phyloP scores from a whole-genome alignment of 2,329 filamentous ascomycete species.

The Penicillium sp. region DNA sequence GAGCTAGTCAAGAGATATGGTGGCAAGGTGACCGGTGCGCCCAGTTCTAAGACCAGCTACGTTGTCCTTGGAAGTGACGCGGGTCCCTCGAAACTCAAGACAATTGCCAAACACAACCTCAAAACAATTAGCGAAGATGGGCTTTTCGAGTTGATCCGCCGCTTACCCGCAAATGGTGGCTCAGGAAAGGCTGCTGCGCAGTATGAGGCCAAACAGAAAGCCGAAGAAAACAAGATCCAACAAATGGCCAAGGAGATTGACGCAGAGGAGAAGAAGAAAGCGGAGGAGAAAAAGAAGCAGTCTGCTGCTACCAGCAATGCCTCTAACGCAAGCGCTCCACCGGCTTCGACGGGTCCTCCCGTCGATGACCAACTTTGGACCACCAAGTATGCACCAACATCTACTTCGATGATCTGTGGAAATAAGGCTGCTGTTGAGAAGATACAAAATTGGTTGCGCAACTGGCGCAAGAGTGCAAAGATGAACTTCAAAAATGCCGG shows the following conservation, averaged over 20 bases:
- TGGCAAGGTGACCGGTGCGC: constrained; percentile 80
- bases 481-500: constrained; percentile 80
- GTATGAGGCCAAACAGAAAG: constrained; percentile 77
- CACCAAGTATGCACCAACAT: constrained; percentile 87
- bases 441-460: constrained; percentile 81
- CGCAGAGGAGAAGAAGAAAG: constrained; percentile 64
- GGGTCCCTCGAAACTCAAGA: constrained; percentile 87
- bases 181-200: constrained; percentile 85
- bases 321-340: constrained; percentile 30
- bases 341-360: constrained; percentile 47
- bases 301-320: constrained; percentile 36
- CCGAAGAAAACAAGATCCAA: constrained; percentile 79
- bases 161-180: constrained; percentile 81
- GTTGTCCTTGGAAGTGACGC: constrained; percentile 90
- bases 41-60: constrained; percentile 91
- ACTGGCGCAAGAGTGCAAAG: constrained; percentile 77
- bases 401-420: constrained; percentile 85
- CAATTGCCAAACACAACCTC: constrained; percentile 75
- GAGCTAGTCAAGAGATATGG: constrained; percentile 89
- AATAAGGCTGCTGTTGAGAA: constrained; percentile 91
- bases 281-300: constrained; percentile 40
- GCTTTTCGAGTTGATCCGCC: constrained; percentile 79
- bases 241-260: constrained; percentile 84
- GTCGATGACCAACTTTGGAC: constrained; percentile 78
- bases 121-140: constrained; percentile 95